Evolutionary conservation across 2,329 filamentous ascomycete genomes (phyloP), one percentile per base, ranked within the genome.

Genomic region (Cladorrhinum sp.): DNA sequence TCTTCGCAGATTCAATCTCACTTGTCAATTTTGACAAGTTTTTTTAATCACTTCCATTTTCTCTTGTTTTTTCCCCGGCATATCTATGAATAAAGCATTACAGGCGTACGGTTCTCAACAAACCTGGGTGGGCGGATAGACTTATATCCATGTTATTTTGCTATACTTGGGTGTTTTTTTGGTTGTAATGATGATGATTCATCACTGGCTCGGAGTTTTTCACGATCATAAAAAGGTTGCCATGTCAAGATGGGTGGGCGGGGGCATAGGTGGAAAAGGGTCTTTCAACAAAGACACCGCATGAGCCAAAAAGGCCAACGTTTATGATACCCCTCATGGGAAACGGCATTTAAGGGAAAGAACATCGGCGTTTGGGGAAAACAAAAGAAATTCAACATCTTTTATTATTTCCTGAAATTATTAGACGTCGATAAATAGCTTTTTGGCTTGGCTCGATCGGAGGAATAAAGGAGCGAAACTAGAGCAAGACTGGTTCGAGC

Each of bases 351-450:
- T 60, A 55, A 63, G 62, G 65, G 64, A 63, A 65, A 62, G 61
- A 63, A 67, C 63, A 69, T 68, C 64, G 70, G 71, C 70, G 70
- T 72, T 72, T 66, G 63, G 67, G 70, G 67, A 69, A 69, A 70
- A 70, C 66, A 71, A 71, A 72, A 72, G 70, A 73, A 73, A 64
- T 72, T 72, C 70, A 72, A 72, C 70, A 70, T 71, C 70, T 72
- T 72, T 71, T 67, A n/a, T 62, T 69, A 45, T 71, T 71, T 70
- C 68, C 67, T 66, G 56, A 57, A 62, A 57, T 61, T 45, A 57
- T 63, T 67, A 65, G 65, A 66, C 64, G 67, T 61, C 64, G 65
- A 66, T 62, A 61, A 22, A 62, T 62, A 60, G 64, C 63, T 68
- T 66, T 68, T 66, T 68, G 66, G 68, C 67, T 68, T 66, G 65